Base-by-base conservation (phyloP, 2,329 filamentous ascomycete species). In the Fusarium pseudograminearum region DNA sequence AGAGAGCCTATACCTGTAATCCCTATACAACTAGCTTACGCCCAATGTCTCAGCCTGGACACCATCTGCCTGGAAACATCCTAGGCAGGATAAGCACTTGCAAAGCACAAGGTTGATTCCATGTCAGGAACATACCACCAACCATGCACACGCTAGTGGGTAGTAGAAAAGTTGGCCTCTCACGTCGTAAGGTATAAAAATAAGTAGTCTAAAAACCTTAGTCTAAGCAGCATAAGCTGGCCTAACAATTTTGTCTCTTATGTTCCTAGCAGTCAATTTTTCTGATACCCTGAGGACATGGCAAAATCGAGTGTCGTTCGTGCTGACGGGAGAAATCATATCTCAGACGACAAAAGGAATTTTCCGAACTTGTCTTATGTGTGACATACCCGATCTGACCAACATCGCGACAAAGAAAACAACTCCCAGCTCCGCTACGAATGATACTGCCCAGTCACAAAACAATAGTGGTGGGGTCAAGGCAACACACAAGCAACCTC, bases 351-450 rank as follows among this genome's bases (percentile, higher is more conserved):
- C 20, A 40, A 15, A 26, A 41, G 46, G 30, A 54, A 45, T 36
- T 44, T 48, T 51, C 41, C 15, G 31, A 24, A 24, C 31, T 33
- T 12, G 30, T 53, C n/a, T 48, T 46, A 33, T 40, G 36, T n/a
- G 15, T 56, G 38, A 24, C 33, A 44, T 26, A 41, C 38, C 11
- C 45, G 47, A 50, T 58, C 61, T 57, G 62, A 70, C 57, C 54
- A 42, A 44, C 50, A 33, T 31, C 14, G 28, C 22, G 55, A 56
- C 41, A 26, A 55, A 24, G 16, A 58, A 53, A 48, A 54, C 5
- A 24, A 52, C 34, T 60, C 34, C 53, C 50, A 47, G 54, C 30
- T 52, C 20, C 61, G 48, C 48, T 57, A 48, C 40, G 31, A 50
- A 34, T 57, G 59, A 50, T 40, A 61, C n/a, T 10, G 31, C 36